These are phyloP conservation scores for Hanseniaspora occidentalis DNA, from an alignment of 805 yeast genomes.

Conservation along the genomic window DNA sequence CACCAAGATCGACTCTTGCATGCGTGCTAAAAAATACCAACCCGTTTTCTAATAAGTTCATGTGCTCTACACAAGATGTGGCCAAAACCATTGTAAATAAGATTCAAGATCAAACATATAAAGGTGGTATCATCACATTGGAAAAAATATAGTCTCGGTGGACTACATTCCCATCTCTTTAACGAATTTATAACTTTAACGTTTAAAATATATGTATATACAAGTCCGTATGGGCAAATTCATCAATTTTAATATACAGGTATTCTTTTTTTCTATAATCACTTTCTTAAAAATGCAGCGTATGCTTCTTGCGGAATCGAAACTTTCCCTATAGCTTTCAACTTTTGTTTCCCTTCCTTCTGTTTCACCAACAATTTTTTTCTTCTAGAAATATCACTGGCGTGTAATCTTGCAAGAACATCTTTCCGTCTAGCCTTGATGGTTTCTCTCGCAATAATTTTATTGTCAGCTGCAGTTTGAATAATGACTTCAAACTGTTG, in stretches of 20 bases:
- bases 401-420: constrained; percentile 87
- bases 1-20: constrained; percentile 25
- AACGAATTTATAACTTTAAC: no score
- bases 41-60: constrained; percentile 42
- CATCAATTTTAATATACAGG: no score
- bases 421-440: constrained; percentile 89
- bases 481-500: constrained; percentile 88
- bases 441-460: constrained; percentile 82
- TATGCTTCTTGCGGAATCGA: constrained; percentile 75
- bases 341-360: constrained; percentile 86
- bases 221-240: no score
- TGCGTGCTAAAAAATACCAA: constrained; percentile 24
- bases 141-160: constrained; percentile 35
- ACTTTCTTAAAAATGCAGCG: constrained; percentile 57
- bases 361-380: constrained; percentile 80
- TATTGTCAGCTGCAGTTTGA: constrained; percentile 74
- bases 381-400: constrained; percentile 82
- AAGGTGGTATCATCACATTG: constrained; percentile 42
- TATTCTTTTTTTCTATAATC: not conserved
- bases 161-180: no score
- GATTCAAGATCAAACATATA: constrained; percentile 34
- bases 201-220: no score
- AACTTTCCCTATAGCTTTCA: constrained; percentile 63
- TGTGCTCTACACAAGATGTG: constrained; percentile 56
- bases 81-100: constrained; percentile 46